phyloP scores from a whole-genome alignment of 352 stramenopile genomes.

The Phytophthora foliorum region DNA sequence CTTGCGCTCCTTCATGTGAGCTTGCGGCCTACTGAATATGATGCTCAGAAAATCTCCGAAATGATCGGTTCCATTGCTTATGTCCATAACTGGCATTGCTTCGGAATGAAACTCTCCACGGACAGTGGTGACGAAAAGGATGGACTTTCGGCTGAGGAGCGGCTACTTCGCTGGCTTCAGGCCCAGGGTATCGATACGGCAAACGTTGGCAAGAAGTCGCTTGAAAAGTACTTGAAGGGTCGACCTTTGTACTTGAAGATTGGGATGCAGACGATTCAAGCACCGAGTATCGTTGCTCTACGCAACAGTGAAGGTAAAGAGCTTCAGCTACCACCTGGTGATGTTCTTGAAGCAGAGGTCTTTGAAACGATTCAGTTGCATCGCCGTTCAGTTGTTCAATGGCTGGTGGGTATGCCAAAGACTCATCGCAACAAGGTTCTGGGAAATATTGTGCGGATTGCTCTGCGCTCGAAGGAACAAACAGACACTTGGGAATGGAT shows the following conservation, averaged over 20 bases:
- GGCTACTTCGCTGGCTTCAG: slow-evolving; percentile 89
- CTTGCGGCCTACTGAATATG: slow-evolving; percentile 77
- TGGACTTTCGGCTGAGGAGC: slow-evolving; percentile 75
- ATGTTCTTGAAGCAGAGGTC: slow-evolving; percentile 89
- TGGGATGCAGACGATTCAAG: slow-evolving; percentile 89
- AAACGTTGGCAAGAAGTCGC: slow-evolving; percentile 79
- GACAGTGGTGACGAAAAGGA: slow-evolving; percentile 53
- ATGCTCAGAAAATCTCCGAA: slow-evolving; percentile 63
- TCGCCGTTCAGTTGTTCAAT: slow-evolving; percentile 80
- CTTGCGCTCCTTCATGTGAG: slow-evolving; percentile 77
- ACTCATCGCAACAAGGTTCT: slow-evolving; percentile 53
- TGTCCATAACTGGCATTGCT: slow-evolving; percentile 93
- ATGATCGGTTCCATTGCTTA: slow-evolving; percentile 89
- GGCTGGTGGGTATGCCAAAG: slow-evolving; percentile 50
- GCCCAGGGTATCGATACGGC: slow-evolving; percentile 91
- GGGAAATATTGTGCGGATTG: slow-evolving; percentile 77
- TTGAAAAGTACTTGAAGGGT: slow-evolving; percentile 90
- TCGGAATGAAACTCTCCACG: slow-evolving; percentile 85
- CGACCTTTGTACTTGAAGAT: slow-evolving; percentile 90
- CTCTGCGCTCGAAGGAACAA: slow-evolving; percentile 67
- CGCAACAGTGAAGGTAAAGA: slow-evolving; percentile 62
- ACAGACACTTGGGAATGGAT: slow-evolving; percentile 72
- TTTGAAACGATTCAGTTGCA: slow-evolving; percentile 89
- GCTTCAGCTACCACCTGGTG: slow-evolving; percentile 75
- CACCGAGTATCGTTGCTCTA: slow-evolving; percentile 83